Base-by-base conservation (phyloP, 2,329 filamentous ascomycete species). In the Escovopsis sp. region DNA sequence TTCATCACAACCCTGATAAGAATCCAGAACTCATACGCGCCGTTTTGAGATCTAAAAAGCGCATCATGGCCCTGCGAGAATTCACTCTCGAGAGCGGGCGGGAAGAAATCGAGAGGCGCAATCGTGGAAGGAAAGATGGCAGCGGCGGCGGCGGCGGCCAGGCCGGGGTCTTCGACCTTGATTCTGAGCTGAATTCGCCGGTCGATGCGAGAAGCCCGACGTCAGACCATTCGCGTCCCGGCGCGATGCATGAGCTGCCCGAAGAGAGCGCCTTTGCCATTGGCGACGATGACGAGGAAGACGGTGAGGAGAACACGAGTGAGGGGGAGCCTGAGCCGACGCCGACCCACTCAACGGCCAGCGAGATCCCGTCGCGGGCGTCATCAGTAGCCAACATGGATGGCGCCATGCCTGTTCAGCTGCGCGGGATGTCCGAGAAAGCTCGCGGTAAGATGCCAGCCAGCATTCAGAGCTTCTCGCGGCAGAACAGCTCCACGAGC, bases 371-470 rank as follows among this genome's bases (percentile, higher is more conserved):
- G 47, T 66, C 70, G 41, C 69, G 76, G 27, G 72, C 79, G 16
- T 77, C 81, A 4, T 88, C 83, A 0, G 72, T 74, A 0, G 73
- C 72, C 0, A 64, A 65, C 27, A 60, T 71, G 1, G 85, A 92
- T 39, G 86, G 92, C 40, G 79, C 80, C 4, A 73, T 93, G 9
- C 86, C 85, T 12, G 68, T 76, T 15, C 87, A 94, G 52, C 55
- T 93, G 21, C 73, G 84, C 38, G 86, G 86, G 36, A 94, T 96
- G 83, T 94, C 88, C 15, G 90, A 96, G 57, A 98, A 96, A 55
- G 90, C 90, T 13, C 70, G 90, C 34, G 90, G 90, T 7, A 98
- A 98, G 57, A 85, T 93, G 76, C 90, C 88, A 19, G 85, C 82
- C 11, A 81, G 83, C 1, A 68, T 79, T 34, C 70, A 73, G n/a